A percentile compares a stretch with the other conserved stretches of the same genome.
Conservation (phyloP, 2,329 filamentous ascomycete species). For the Lizonia empirigonia region DNA sequence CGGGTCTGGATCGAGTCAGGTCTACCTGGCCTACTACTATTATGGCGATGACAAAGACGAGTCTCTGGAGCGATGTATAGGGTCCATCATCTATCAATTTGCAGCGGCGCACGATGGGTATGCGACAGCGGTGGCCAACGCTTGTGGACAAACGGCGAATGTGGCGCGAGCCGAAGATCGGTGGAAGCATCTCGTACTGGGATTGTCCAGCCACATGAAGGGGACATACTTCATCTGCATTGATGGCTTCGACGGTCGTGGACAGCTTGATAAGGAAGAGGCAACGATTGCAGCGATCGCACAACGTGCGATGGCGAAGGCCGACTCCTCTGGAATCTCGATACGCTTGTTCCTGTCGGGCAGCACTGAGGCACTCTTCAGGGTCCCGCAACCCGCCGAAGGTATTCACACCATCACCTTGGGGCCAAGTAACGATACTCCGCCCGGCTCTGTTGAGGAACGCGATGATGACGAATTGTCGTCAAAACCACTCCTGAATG, state of each 20-base stretch:
- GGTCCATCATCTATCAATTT: slow-evolving; percentile 25
- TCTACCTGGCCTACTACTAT: slow-evolving; percentile 24
- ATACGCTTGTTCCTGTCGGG: not conserved
- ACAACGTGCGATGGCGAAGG: not conserved
- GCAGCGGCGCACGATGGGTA: slow-evolving; percentile 11
- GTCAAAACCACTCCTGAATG: not conserved
- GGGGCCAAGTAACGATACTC: not conserved
- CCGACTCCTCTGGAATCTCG: not conserved
- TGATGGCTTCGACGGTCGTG: slow-evolving; percentile 11
- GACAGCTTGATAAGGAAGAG: not conserved
- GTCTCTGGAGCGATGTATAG: slow-evolving; percentile 19
- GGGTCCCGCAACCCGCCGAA: not conserved
- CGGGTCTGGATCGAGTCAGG: not conserved
- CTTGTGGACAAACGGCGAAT: slow-evolving; percentile 5
- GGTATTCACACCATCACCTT: not conserved
- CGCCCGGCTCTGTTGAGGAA: not conserved
- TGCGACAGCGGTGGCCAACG: slow-evolving; percentile 16
- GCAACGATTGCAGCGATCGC: not conserved
- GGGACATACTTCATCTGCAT: slow-evolving; percentile 23
- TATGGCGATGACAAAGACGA: slow-evolving; percentile 21
- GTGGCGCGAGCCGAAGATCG: too few relatives aligned
- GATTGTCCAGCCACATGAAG: slow-evolving; percentile 14
- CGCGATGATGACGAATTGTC: not conserved
- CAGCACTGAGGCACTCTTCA: not conserved
- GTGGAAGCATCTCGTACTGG: slow-evolving; percentile 3